Evolutionary conservation across 2,329 filamentous ascomycete species (phyloP), one percentile per base, ranked within the genome.

Genomic region (Colletotrichum coccodes): DNA sequence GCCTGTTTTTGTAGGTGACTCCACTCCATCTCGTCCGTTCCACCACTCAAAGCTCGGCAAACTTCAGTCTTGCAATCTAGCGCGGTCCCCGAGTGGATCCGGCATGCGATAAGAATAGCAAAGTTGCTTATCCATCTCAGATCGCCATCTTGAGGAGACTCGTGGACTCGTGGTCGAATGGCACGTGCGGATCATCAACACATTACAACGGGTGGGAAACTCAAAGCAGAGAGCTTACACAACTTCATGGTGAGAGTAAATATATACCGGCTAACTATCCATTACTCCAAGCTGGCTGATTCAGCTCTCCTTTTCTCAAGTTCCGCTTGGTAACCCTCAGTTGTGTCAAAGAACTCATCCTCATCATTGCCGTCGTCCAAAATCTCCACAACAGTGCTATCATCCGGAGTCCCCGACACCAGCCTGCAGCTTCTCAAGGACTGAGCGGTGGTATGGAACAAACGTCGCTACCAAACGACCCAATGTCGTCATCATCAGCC

Each of bases 61-160:
- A 50, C 26, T 56, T 56, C 38, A 26, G 54, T 42, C 46, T 64
- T 46, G 47, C 53, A 63, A 46, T 47, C 26, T 60, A 36, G 34
- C 42, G 52, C 28, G 32, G 14, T n/a, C 21, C 26, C 16, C 8
- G n/a, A 23, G 21, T 36, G 44, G 49, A 40, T 68, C 64, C 42
- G 34, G n/a, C 30, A 36, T n/a, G 23, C 34, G 64, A 64, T 64
- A 68, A 58, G 60, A 58, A 68, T 58, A 67, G 52, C 26, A 54
- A 58, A 26, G 36, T 42, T 26, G 52, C 44, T 53, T 47, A 28
- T 67, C 50, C 59, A 57, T 67, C 42, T 42, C 42, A 50, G 36
- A 57, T 52, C 40, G 50, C 44, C 64, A 57, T 47, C 28, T 57
- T 3, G n/a, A 30, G 32, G 6, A 11, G 9, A 5, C 32, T 16